phyloP scores from a whole-genome alignment of 257 asterid genomes.

The Ilex asprella region DNA sequence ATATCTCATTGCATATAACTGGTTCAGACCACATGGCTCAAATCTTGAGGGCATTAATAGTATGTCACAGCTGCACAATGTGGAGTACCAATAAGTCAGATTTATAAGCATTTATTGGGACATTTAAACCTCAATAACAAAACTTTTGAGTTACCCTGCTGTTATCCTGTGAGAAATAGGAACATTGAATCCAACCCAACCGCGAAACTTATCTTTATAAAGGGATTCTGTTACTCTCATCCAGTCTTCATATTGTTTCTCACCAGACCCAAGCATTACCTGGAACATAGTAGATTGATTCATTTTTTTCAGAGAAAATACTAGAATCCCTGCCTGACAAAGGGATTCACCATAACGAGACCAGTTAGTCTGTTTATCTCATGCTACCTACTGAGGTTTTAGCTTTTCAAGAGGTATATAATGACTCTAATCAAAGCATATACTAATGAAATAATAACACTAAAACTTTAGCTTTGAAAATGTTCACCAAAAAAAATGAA shows the following conservation, averaged over 20 bases:
- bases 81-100: constrained; percentile 5
- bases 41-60: constrained; percentile 92
- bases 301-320: not conserved
- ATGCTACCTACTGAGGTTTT: too few species aligned
- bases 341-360: too few species aligned
- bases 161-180: constrained; percentile 90
- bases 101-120: not conserved
- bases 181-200: constrained; percentile 97
- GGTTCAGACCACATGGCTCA: constrained; percentile 96
- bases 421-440: too few species aligned
- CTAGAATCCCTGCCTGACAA: too few species aligned
- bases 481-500: not conserved
- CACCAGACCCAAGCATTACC: constrained; percentile 99
- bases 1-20: constrained; percentile 92
- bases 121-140: not conserved
- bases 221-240: constrained; percentile 68
- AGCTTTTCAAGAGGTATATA: too few species aligned
- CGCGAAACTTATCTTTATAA: constrained; percentile 66
- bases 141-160: constrained; percentile 55
- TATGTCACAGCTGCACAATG: constrained; percentile 78
- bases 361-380: too few species aligned
- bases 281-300: constrained; percentile 16
- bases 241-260: constrained; percentile 95
- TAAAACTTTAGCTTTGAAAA: not conserved
- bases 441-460: not conserved